These are phyloP conservation scores for Eucalyptus cloeziana DNA, from an alignment of 345 rosid species.

Conservation along the genomic window DNA sequence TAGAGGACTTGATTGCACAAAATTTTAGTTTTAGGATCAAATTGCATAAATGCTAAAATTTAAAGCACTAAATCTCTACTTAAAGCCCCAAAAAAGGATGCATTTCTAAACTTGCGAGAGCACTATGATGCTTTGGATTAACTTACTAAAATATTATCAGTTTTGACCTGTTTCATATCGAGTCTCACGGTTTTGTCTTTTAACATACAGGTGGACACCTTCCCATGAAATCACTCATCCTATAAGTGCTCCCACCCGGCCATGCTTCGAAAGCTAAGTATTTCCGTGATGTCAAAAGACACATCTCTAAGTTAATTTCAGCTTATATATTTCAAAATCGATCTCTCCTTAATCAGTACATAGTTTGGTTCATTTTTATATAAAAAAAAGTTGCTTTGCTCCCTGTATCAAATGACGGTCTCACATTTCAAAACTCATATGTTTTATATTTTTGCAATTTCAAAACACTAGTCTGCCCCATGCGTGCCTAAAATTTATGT, in stretches of 20 bases:
- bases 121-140: accelerated
- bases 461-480: background rate
- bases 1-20: background rate
- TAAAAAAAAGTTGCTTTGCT: background rate
- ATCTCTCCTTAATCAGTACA: no score
- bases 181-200: accelerated
- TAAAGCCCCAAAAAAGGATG: background rate
- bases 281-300: no score
- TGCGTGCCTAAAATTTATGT: background rate
- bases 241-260: no score
- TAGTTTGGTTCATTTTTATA: no score
- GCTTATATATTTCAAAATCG: no score
- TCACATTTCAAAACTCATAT: background rate
- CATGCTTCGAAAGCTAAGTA: no score
- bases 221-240: no score
- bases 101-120: background rate
- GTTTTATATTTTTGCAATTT: background rate
- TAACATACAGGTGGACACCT: no score
- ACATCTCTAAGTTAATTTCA: no score
- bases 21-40: background rate
- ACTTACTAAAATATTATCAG: accelerated
- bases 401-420: background rate
- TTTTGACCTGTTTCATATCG: accelerated
- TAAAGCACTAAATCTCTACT: background rate
- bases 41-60: background rate